Base-by-base conservation (phyloP, 768 basidiomycete species). In the Tylopilus sp. region DNA sequence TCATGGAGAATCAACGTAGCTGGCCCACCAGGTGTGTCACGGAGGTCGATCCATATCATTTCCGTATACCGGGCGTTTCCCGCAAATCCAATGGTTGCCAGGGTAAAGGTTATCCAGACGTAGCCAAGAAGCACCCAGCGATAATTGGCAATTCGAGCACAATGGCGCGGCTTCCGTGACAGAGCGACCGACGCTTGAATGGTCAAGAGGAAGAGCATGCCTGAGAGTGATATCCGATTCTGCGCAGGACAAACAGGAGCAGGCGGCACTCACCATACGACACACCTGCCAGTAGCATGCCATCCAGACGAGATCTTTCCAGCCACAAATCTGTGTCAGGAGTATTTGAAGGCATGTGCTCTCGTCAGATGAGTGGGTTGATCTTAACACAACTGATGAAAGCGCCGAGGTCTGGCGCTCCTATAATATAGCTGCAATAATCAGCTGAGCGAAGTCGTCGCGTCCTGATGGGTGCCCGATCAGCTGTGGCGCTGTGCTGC, bases 11-110 rank as follows among this genome's bases (percentile, higher is more conserved):
- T 52, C 44, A 35, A 54, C 31, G 57, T 58, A 12, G 52, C 58
- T 5, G 59, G 48, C 5, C 56, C 56, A 35, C 56, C 56, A 0
- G 50, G 36, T 6, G 48, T 18, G 26, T 55, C 52, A 12, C 69
- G 66, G 28, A 64, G 7, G 33, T 71, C 67, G 20, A 69, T 68
- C 57, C 52, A 73, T n/a, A 69, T 64, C 68, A 65, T 59, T 20
- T 53, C 63, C 47, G 57, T 69, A 48, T 64, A 69, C 35, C 57
- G 63, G 3, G 57, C 52, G 22, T 69, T 63, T 2, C 40, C 51
- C 7, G 52, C 66, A 6, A 65, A 57, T 9, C 57, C 60, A 10
- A 72, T 46, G 1, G 63, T 65, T 5, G 55, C 70, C 30, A 70
- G 45, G 13, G 35, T 8, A 26, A 70, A 70, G 1, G 65, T 67